Evolutionary conservation across 805 yeast genomes (phyloP), one percentile per base, ranked within the genome.

Genomic region (Saturnispora sanitii): DNA sequence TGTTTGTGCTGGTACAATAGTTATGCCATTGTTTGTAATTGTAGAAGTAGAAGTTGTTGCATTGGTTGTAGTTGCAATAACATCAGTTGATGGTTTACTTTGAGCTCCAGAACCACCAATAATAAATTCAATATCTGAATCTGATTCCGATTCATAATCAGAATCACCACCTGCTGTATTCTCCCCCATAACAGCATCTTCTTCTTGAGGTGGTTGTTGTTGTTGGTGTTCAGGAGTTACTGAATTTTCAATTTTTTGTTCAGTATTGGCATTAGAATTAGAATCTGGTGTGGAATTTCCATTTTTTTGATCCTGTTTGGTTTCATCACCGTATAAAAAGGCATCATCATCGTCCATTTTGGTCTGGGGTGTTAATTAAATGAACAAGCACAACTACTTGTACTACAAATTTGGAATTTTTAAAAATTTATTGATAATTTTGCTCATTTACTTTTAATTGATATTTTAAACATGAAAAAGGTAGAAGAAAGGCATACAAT

Each of bases 101-200:
- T 51, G 43, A 4, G 52, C 41, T 18, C 55, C 43, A 11, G 48
- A 30, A 23, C 41, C 53, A 4, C 79, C 80, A 37, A 88, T 82
- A 36, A 88, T 82, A 54, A 90, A 82, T 59, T 88, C 96, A 27
- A 88, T 80, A 45, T 73, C 81, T n/a, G 67, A 64, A 33, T 68
- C 76, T 11, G 62, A 72, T 13, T 40, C 42, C 13, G 28, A 33
- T 47, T 30, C 36, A 15, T 35, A 18, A 4, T 35, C 38, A 13
- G 12, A 23, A 11, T 48, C 44, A 19, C 33, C 35, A 7, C 37
- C 39, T n/a, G 37, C 62, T 15, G 48, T 58, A 31, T 50, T 38
- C n/a, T n/a, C n/a, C n/a, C n/a, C n/a, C n/a, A n/a, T n/a, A n/a
- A n/a, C n/a, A n/a, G n/a, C n/a, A n/a, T n/a, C n/a, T n/a, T n/a